phyloP scores from a whole-genome alignment of 768 basidiomycete species.

The Pleurotus pulmonarius region DNA sequence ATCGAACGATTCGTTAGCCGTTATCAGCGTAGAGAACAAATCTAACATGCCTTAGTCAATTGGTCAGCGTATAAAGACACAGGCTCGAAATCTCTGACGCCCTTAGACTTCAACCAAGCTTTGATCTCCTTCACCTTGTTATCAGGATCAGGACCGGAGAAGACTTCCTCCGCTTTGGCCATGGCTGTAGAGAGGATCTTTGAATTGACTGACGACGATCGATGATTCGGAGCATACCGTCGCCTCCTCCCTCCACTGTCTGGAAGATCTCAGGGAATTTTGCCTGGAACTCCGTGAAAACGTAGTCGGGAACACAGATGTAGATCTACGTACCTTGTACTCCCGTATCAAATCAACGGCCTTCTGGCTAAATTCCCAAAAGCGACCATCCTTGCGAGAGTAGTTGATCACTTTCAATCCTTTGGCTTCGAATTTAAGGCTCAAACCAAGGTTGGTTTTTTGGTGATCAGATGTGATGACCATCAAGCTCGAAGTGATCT shows the following conservation, averaged over 20 bases:
- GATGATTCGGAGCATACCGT: constrained; percentile 48
- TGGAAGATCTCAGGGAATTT: constrained; percentile 84
- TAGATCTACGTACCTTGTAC: constrained; percentile 59
- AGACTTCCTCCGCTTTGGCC: constrained; percentile 59
- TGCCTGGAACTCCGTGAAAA: constrained; percentile 34
- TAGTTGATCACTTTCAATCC: constrained; percentile 91
- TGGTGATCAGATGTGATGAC: constrained; percentile 70
- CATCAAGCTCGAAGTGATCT: constrained; percentile 92
- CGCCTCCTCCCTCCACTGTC: constrained; percentile 64
- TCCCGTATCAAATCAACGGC: constrained; percentile 76
- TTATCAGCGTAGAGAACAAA: not conserved
- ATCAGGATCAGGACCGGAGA: constrained; percentile 58
- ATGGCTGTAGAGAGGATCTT: constrained; percentile 54
- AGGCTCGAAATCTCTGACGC: constrained; percentile 87
- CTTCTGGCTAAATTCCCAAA: constrained; percentile 94
- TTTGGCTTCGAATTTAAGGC: constrained; percentile 95
- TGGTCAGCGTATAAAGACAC: constrained; percentile 92
- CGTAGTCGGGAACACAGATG: not conserved
- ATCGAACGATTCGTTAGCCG: not conserved
- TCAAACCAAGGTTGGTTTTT: constrained; percentile 89
- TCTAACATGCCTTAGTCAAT: constrained; percentile 67
- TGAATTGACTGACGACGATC: not conserved
- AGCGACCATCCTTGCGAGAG: constrained; percentile 74
- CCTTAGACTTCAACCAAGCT: constrained; percentile 81
- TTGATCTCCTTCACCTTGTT: constrained; percentile 72